phyloP scores from a whole-genome alignment of 352 stramenopile species.

The Phytophthora europaea region DNA sequence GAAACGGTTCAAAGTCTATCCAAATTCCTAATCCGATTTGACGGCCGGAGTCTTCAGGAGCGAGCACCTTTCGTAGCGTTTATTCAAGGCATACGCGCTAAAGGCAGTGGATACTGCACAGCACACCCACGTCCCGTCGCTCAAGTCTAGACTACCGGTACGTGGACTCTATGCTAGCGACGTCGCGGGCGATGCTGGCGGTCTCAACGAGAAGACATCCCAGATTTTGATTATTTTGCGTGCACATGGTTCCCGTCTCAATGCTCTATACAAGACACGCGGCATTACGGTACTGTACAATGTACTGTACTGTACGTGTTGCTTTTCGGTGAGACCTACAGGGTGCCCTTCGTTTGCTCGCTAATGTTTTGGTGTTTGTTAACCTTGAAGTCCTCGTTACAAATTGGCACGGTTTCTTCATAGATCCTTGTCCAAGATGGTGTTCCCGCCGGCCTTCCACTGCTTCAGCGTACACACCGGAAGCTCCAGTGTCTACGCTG shows the following conservation, averaged over 20 bases:
- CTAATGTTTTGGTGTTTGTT: conserved; percentile 17
- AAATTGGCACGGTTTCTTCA: conserved; percentile 23
- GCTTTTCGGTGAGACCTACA: background rate
- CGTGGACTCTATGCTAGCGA: no score
- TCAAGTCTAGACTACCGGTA: no score
- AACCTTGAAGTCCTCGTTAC: conserved; percentile 21
- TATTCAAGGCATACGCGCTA: no score
- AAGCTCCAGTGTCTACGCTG: background rate
- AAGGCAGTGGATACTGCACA: no score
- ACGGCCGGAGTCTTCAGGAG: background rate
- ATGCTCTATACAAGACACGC: no score
- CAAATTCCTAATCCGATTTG: background rate
- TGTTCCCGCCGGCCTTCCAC: background rate
- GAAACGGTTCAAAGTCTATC: background rate
- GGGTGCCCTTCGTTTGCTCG: conserved; percentile 3
- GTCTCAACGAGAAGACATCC: no score
- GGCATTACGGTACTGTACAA: background rate
- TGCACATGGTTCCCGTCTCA: no score
- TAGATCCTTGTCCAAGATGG: conserved; percentile 20
- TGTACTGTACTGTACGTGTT: background rate
- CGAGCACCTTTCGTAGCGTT: background rate
- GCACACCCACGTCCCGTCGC: no score
- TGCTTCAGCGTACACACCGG: background rate
- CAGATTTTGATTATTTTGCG: no score
- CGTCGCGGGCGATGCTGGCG: no score